A percentile compares a stretch with the other conserved stretches of the same genome.
These are phyloP conservation scores for Chaetoscypha palmicola DNA, from an alignment of 2,329 filamentous ascomycete genomes.

Conservation along the genomic window DNA sequence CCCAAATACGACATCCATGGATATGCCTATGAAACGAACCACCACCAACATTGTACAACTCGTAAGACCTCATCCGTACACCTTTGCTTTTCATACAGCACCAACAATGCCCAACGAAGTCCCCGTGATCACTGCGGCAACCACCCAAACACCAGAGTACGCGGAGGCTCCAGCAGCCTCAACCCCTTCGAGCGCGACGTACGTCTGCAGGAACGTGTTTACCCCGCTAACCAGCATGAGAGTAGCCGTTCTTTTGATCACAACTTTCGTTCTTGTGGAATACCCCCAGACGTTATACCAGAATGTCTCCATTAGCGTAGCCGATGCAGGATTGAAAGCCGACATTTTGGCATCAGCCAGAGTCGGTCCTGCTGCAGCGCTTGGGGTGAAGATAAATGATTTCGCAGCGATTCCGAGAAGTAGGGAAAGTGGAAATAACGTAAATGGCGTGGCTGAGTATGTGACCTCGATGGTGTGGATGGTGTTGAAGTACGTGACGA, in stretches of 20 bases:
- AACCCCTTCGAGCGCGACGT: conserved; percentile 61
- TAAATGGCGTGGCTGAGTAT: conserved; percentile 54
- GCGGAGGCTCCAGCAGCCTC: conserved; percentile 61
- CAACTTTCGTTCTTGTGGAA: conserved; percentile 52
- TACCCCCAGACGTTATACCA: conserved; percentile 68
- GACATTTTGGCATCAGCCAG: conserved; percentile 45
- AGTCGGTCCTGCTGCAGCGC: conserved; percentile 43
- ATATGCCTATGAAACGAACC: conserved; percentile 5
- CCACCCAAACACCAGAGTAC: conserved; percentile 71
- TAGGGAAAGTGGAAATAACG: conserved; percentile 50
- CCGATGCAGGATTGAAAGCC: conserved; percentile 56
- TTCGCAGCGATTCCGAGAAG: conserved; percentile 63
- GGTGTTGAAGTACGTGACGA: conserved; percentile 70
- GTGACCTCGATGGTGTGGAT: conserved; percentile 63
- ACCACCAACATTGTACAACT: conserved; percentile 1
- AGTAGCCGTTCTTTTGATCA: conserved; percentile 57
- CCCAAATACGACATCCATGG: conserved; percentile 1
- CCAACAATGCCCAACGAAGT: conserved; percentile 45
- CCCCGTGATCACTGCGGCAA: conserved; percentile 54
- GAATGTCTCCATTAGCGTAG: conserved; percentile 63
- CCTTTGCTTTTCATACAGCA: conserved; percentile 34
- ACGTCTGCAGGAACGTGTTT: conserved; percentile 57
- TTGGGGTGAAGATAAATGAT: conserved; percentile 70
- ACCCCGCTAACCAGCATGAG: conserved; percentile 50
- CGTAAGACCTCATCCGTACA: conserved; percentile 1